Evolutionary conservation across 768 basidiomycete genomes (phyloP), one percentile per base, ranked within the genome.

Genomic region (Mycena capillaripes): DNA sequence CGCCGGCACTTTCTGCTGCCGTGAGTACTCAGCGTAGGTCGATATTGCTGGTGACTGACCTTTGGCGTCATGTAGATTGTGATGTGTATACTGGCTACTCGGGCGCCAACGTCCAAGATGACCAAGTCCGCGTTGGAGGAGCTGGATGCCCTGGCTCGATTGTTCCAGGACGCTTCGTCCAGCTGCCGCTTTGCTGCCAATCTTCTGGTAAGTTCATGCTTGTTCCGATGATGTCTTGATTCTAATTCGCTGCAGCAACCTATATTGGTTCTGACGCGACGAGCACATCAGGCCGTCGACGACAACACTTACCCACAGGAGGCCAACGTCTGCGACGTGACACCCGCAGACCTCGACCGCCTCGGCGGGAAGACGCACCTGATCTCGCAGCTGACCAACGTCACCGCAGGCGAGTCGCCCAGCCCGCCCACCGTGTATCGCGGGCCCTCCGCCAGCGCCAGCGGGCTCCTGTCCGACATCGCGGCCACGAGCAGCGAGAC

Each of bases 1-100:
- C 92, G 16, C 88, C 90, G 40, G 86, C 86, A 4, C 80, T 93
- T 29, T 91, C 92, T 4, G 91, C 90, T 4, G 88, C 88, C 8
- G 93, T 94, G 76, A 72, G 91, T 81, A 52, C 21, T n/a, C 21
- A 7, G 27, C 11, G 23, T 36, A 6, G n/a, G 21, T 58, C 34
- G 56, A 29, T 7, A 55, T 52, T 55, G 21, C 56, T 34, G 21
- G 30, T 16, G 9, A 42, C 38, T 46, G 4, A 44, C 34, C 14
- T 40, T 25, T 38, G n/a, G 46, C 17, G 3, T 42, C 42, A 12
- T 40, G 5, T 21, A 94, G 93, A 85, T 91, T 62, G 85, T 89
- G 10, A 86, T 91, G 86, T 89, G 89, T 70, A 83, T 91, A 60
- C 79, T 91, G 6, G 86, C 87, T 2, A 88, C 87, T 10, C 81